Evolutionary conservation across 305 asterid species (phyloP).

Genomic region (Solanum hybrid): DNA sequence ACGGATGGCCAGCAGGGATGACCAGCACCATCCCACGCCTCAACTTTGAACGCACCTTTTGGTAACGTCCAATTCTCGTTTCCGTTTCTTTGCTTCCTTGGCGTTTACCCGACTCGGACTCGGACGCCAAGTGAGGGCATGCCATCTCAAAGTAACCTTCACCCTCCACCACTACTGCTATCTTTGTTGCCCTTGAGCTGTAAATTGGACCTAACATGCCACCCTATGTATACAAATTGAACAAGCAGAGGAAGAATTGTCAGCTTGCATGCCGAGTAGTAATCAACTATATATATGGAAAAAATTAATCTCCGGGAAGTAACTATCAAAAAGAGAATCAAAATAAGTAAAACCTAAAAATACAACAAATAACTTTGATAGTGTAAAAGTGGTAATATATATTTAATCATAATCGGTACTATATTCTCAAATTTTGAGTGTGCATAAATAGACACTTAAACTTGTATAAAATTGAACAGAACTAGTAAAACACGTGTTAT

Average conservation of each 20-base stretch:
- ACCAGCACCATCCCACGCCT: slow-evolving; percentile 37
- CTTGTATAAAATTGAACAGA: too few relatives aligned
- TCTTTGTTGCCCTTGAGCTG: slow-evolving; percentile 43
- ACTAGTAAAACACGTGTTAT: too few relatives aligned
- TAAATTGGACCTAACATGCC: slow-evolving; percentile 47
- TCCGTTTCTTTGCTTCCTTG: background rate
- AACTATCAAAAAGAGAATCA: too few relatives aligned
- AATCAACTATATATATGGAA: background rate
- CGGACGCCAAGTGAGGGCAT: slow-evolving; percentile 43
- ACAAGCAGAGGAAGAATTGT: background rate
- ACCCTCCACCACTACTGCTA: slow-evolving; percentile 29
- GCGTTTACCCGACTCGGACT: background rate
- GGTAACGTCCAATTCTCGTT: slow-evolving; percentile 18
- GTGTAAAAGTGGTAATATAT: too few relatives aligned
- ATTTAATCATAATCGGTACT: too few relatives aligned
- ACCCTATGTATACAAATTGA: slow-evolving; percentile 21
- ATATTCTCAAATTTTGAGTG: too few relatives aligned
- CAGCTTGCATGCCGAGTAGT: background rate
- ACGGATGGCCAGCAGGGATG: slow-evolving; percentile 67
- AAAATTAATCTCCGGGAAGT: too few relatives aligned
- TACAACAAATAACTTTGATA: too few relatives aligned
- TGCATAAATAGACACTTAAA: too few relatives aligned
- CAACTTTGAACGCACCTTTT: slow-evolving; percentile 31
- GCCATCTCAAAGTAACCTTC: slow-evolving; percentile 71
- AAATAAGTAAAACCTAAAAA: too few relatives aligned